phyloP scores from a whole-genome alignment of 2,329 filamentous ascomycete genomes.

The Aspergillus fructus region DNA sequence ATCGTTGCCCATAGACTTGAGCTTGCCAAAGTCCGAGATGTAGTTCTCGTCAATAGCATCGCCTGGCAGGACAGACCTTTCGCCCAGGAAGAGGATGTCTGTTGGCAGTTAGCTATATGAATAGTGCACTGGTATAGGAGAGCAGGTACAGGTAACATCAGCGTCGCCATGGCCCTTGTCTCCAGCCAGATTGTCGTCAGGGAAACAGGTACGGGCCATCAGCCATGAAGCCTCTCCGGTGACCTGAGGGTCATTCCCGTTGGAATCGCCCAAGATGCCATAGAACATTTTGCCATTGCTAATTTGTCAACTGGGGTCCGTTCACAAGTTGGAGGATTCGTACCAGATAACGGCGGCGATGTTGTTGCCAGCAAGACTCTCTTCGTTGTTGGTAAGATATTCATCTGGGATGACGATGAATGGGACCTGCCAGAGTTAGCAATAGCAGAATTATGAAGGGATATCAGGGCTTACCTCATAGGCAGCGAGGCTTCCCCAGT shows the following conservation, averaged over 20 bases:
- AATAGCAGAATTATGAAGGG: not conserved
- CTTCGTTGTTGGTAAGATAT: constrained; percentile 22
- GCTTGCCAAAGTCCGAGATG: constrained; percentile 28
- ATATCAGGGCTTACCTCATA: constrained; percentile 15
- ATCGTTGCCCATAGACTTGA: constrained; percentile 28
- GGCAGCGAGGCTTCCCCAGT: constrained; percentile 30
- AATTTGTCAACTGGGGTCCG: not conserved
- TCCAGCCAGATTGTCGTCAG: constrained; percentile 27
- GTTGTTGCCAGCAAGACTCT: constrained; percentile 27
- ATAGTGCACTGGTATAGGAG: not conserved
- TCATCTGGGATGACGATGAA: constrained; percentile 32
- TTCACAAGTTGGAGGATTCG: not conserved
- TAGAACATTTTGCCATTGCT: constrained; percentile 35
- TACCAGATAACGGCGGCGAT: constrained; percentile 32
- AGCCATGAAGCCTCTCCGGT: constrained; percentile 36
- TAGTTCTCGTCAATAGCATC: constrained; percentile 27
- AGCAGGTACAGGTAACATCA: constrained; percentile 31
- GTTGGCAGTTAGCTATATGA: not conserved
- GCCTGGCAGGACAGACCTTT: constrained; percentile 24
- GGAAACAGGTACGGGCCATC: constrained; percentile 36
- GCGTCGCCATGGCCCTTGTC: constrained; percentile 24
- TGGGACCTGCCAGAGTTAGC: constrained; percentile 16
- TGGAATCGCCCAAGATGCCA: constrained; percentile 32
- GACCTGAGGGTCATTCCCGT: constrained; percentile 29
- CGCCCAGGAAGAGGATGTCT: constrained; percentile 35